Evolutionary conservation across 1,284 basidiomycete species (phyloP), one percentile per base, ranked within the genome.

Genomic region (Tilletia setariae): DNA sequence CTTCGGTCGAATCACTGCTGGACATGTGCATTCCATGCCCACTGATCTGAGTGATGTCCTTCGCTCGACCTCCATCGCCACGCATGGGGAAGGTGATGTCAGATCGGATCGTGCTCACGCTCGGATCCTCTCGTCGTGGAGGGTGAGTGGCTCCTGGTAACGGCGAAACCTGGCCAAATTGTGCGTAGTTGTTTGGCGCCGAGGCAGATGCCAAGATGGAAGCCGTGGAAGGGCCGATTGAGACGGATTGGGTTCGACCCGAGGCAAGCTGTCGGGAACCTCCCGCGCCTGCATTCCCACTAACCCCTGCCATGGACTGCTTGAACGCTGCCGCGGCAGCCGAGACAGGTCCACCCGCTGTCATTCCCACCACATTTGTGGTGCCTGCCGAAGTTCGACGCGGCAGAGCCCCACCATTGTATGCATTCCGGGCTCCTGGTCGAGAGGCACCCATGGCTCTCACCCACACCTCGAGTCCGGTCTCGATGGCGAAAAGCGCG

Each of bases 21-120:
- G 28, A 16, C 56, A 61, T 61, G 16, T 61, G 56, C 19, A 19
- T 2, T 35, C 56, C 56, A 40, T 61, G 56, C 15, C 56, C 56
- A 16, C 21, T 49, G 1, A 21, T 19, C 13, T 28, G 30, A 4
- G 62, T 63, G n/a, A 79, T 69, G 62, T 79, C 78, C 51, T 78
- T 78, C 2, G 78, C 78, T 47, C 73, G 75, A 13, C 71, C 78
- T 6, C 78, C 78, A 40, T 79, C 78, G 1, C 78, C 78, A 3
- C 78, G 70, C 70, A 79, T 77, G 16, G 78, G 78, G 65, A 79
- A 79, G 1, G 78, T 79, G 71, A 74, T 72, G 42, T 78, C 78
- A 2, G 75, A 76, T 1, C 78, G 78, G 2, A 78, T 63, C 40
- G 77, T 75, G 62, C 76, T 74, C 9, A 74, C 75, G 43, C 76